A percentile compares a stretch with the other conserved stretches of the same genome.
phyloP scores from a whole-genome alignment of 768 basidiomycete species.

The Peribolospora baueri region DNA sequence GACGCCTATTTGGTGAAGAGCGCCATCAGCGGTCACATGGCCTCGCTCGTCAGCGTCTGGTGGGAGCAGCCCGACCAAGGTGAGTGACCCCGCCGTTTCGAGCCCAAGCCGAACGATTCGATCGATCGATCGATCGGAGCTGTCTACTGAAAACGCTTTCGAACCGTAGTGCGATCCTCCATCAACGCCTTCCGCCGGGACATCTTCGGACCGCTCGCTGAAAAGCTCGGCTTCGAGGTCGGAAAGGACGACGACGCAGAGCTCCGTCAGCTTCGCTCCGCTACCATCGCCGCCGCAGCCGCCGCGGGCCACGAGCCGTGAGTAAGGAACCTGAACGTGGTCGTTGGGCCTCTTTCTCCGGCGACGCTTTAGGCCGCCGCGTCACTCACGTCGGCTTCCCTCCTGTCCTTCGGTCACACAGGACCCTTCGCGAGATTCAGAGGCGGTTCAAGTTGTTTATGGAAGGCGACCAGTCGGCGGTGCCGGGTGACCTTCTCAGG shows the following conservation, averaged over 20 bases:
- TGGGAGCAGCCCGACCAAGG: constrained; percentile 45
- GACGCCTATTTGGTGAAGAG: constrained; percentile 36
- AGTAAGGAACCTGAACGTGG: neutral
- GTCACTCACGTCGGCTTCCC: constrained; percentile 2
- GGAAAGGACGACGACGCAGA: constrained; percentile 39
- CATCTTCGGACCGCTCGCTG: constrained; percentile 43
- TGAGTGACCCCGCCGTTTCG: constrained; percentile 33
- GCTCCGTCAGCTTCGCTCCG: constrained; percentile 44
- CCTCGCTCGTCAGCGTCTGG: constrained; percentile 39
- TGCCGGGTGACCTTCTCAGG: constrained; percentile 54
- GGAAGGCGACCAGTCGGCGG: constrained; percentile 44
- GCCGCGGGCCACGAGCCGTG: constrained; percentile 17
- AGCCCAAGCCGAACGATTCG: constrained; percentile 16
- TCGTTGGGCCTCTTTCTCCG: neutral
- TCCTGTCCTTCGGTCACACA: constrained; percentile 19
- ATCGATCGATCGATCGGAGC: neutral
- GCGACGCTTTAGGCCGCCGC: constrained; percentile 13
- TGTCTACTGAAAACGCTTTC: neutral
- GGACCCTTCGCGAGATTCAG: constrained; percentile 48
- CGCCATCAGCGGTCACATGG: constrained; percentile 24
- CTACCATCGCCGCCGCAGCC: constrained; percentile 38
- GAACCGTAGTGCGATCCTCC: neutral
- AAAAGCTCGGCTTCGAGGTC: constrained; percentile 56
- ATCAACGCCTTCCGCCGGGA: constrained; percentile 17
- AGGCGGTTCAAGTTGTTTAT: constrained; percentile 46